Evolutionary conservation across 768 basidiomycete genomes (phyloP), one percentile per base, ranked within the genome.

Genomic region (Auricularia sp.): DNA sequence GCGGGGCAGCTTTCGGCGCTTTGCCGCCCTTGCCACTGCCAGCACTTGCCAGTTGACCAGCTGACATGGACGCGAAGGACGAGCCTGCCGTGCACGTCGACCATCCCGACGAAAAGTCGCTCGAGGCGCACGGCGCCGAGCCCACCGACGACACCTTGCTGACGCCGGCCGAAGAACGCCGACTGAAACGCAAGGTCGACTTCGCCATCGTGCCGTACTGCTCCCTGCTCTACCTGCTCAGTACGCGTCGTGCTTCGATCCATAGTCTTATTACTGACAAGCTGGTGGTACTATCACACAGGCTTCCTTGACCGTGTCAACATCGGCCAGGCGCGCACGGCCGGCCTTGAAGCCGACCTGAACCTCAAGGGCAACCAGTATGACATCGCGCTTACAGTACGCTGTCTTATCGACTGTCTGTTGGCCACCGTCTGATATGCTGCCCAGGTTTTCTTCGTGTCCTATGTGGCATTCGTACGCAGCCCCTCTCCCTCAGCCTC

Each of bases 381-480:
- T 47, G 34, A 61, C 13, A 35, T 62, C 7, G 47, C 47, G 10
- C 21, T 51, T 6, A 51, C 47, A 5, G 47, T 51, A 51, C 21
- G 47, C 39, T 29, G 47, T 51, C 47, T 16, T 21, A 8, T 18
- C 18, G 47, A 29, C 29, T 18, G 21, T 18, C 18, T 18, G 6
- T 18, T 6, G 18, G 7, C 47, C 14, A 18, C 16, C 14, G 1
- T 6, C 47, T 51, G 47, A 51, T 18, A 18, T 18, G 14, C 10
- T 51, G 7, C 16, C 21, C 47, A 29, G 56, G 56, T 74, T 29
- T 74, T 75, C 67, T 74, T 75, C 67, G 72, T 72, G 10, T 68
- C 68, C 34, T 76, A 76, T 61, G 74, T 73, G 3, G 66, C 66
- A 29, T 68, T 67, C 21, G 74, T 74, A 54, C 45, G 58, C 68